Evolutionary conservation across 768 basidiomycete species (phyloP).

Genomic region (Tulasnella sp.): DNA sequence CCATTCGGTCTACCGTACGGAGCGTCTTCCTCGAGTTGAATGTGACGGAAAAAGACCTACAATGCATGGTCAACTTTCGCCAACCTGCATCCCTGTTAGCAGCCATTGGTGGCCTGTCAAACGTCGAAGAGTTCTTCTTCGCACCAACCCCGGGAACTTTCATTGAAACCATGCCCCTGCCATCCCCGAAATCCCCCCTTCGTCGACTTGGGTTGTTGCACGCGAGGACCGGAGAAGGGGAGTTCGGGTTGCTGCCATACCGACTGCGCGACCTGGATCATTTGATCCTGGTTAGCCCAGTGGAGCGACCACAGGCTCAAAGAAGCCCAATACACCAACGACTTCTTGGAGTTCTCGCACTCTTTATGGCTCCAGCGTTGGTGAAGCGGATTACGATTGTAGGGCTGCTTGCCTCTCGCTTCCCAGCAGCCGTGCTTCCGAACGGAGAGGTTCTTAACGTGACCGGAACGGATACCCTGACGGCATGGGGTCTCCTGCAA

Average conservation of each 20-base stretch:
- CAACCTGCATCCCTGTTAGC: neutral
- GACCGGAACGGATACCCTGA: neutral
- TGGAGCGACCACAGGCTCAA: neutral
- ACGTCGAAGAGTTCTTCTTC: conserved; percentile 9
- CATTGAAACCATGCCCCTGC: neutral
- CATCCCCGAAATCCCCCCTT: neutral
- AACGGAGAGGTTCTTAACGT: neutral
- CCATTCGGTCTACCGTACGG: neutral
- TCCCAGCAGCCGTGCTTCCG: neutral
- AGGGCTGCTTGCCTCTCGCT: neutral
- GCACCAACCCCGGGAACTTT: neutral
- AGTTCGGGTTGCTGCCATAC: neutral
- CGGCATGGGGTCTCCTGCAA: neutral
- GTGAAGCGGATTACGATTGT: neutral
- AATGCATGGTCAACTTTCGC: conserved; percentile 4
- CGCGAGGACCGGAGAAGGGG: neutral
- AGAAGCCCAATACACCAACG: neutral
- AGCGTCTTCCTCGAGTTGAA: neutral
- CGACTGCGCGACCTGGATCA: neutral
- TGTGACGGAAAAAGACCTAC: neutral
- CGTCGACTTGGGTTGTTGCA: neutral
- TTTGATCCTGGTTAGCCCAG: neutral
- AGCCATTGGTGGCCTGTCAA: neutral
- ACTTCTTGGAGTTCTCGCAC: neutral
- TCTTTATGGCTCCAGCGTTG: neutral